Evolutionary conservation across 768 basidiomycete genomes (phyloP), one percentile per base, ranked within the genome.

Genomic region (Lactifluus volemus): DNA sequence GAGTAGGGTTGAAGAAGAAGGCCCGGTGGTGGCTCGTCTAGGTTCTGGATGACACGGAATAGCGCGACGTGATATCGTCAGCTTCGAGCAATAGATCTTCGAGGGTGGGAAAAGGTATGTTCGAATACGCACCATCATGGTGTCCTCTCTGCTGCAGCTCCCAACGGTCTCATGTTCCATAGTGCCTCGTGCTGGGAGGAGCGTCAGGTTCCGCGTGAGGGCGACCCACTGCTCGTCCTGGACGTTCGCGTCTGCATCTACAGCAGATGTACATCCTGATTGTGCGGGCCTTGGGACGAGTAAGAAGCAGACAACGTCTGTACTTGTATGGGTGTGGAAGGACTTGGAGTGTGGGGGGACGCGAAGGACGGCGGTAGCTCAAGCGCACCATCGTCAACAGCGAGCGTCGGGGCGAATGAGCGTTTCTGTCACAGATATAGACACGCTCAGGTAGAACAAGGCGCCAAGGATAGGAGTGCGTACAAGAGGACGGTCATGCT

Each of bases 151-250:
- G 39, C n/a, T 51, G 6, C 34, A 11, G 36, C 55, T 19, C 15
- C 14, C 9, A 6, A 21, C 9, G 14, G 38, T 32, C n/a, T 51
- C 49, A 3, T 45, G 25, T 14, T 63, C 58, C 7, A 41, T 41
- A 8, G 59, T 3, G 42, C 36, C 25, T 15, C 34, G 58, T 12
- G 47, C 49, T 14, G 63, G 44, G 17, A 47, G 49, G 21, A 90
- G 85, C n/a, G 79, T 78, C 62, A 90, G 77, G 50, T 79, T 84
- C 56, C 81, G 78, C 4, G 89, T 81, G 68, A 84, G 86, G 60
- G 77, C 76, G 11, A 90, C 88, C 89, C 87, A 91, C 68, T 90
- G 88, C 60, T 89, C 88, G 8, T 61, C 60, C 44, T 61, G 60
- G 19, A 61, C 17, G 14, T 29, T 53, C 41, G 17, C 55, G 49